Evolutionary conservation across 768 basidiomycete genomes (phyloP), one percentile per base, ranked within the genome.

Genomic region (Punctularia strigosozonata): DNA sequence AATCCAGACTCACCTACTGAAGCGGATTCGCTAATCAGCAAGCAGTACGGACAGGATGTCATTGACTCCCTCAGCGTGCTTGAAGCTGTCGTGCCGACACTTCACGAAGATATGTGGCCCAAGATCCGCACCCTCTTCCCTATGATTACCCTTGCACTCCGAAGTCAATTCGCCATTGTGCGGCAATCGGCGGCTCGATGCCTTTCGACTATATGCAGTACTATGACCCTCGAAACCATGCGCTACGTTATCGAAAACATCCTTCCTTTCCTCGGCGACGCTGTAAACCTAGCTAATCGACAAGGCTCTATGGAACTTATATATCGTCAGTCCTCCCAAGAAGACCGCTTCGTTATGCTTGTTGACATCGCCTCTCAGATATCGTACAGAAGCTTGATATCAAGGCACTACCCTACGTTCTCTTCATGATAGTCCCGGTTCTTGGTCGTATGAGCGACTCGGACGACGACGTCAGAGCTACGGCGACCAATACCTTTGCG

Each of bases 401-500:
- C 60, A 92, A 91, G 56, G 84, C 91, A 5, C 65, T 99, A 31
- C 94, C 95, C 8, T 99, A 98, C 53, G 83, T 98, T 6, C 84
- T 98, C 44, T 98, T 99, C 62, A 68, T 99, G 60, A 77, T 99
- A 23, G 92, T 98, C 0, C 95, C 95, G 0, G 77, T 98, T 4
- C 76, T 99, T 6, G 95, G 95, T 6, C 73, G 95, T 25, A 99
- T 98, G 95, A 97, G 90, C 50, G 95, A 99, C 56, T 54, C 77
- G 4, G 80, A 97, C 50, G 89, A 91, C 44, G 84, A 87, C 43
- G 83, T 95, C 30, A 82, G 95, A 20, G 77, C 94, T 21, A 77
- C 89, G 2, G 81, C 95, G 3, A 98, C 95, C n/a, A 91, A 90
- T 53, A 92, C 91, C 0, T 99, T 99, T 52, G 95, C 95, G 0